A percentile compares a stretch with the other conserved stretches of the same genome.
These are phyloP conservation scores for Melanomma pulvis-pyrius DNA, from an alignment of 495 filamentous ascomycete genomes.

Conservation along the genomic window DNA sequence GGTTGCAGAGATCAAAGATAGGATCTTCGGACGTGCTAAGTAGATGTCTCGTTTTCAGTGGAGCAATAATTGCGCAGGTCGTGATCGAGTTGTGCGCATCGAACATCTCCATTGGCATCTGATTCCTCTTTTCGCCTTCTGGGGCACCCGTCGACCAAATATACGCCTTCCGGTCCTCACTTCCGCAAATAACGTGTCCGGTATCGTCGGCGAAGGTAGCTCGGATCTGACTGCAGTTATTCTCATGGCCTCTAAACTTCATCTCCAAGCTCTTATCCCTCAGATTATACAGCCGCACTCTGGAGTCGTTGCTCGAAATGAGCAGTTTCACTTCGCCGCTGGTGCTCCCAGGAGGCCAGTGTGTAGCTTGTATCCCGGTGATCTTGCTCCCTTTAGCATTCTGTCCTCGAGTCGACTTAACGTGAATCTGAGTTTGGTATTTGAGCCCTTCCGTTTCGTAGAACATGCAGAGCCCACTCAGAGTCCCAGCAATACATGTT, in stretches of 20 bases:
- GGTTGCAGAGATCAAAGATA: conserved; percentile 94
- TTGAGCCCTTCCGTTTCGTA: conserved; percentile 95
- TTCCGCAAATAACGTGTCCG: conserved; percentile 87
- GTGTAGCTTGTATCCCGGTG: conserved; percentile 84
- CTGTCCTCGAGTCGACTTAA: conserved; percentile 83
- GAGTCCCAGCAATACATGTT: conserved; percentile 82
- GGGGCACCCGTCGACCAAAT: conserved; percentile 74
- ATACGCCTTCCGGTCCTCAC: conserved; percentile 85
- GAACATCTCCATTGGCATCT: conserved; percentile 80
- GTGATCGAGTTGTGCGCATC: conserved; percentile 88
- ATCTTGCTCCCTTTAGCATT: conserved; percentile 98
- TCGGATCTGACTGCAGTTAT: conserved; percentile 87
- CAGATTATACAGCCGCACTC: conserved; percentile 88
- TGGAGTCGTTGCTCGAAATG: conserved; percentile 93
- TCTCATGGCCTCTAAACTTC: conserved; percentile 92
- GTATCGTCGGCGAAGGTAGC: conserved; percentile 88
- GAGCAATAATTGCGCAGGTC: conserved; percentile 84
- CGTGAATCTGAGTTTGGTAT: conserved; percentile 80
- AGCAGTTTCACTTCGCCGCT: conserved; percentile 80
- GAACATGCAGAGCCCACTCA: conserved; percentile 85
- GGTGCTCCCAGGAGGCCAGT: conserved; percentile 60
- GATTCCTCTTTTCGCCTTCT: conserved; percentile 71
- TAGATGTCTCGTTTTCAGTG: conserved; percentile 72
- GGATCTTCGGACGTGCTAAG: conserved; percentile 84
- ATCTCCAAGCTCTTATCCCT: conserved; percentile 79